Evolutionary conservation across 148 eudicot genomes (phyloP), one percentile per base, ranked within the genome.

Genomic region (Amaranthus hypochondriacus): DNA sequence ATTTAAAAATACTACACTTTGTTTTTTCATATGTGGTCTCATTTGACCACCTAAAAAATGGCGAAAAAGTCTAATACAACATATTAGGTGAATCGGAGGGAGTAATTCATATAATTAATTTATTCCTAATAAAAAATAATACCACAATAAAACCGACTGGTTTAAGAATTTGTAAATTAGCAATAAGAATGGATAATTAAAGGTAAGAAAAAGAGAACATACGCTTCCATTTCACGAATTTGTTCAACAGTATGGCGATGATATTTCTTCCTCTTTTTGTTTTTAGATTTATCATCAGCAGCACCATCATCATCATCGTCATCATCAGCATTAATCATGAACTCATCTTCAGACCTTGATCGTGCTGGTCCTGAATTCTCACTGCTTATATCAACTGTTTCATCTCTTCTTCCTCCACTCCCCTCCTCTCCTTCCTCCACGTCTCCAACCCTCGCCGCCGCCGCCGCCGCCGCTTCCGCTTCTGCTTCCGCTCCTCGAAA

Each of bases 151-250:
- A 28, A 28, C 39, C 39, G 39, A 0, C 39, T 28, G 0, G 2
- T 28, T 28, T 28, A 28, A 28, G 2, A 28, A 28, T 28, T 28
- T 28, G 39, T 28, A 28, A 28, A 28, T 28, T 1, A 28, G 39
- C 1, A 28, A 28, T 28, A 28, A 28, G 39, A 28, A 28, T 28
- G 39, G 39, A 28, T 28, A 28, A 28, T 28, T 28, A 28, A 28
- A 28, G 39, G 39, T 28, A 28, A 28, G 39, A 28, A 56, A 10
- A 10, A 43, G 71, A 6, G 50, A 67, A 85, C 90, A 61, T 78
- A 95, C 99, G 99, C 88, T 78, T 95, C 97, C 99, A 95, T 92
- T 74, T 92, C 94, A 69, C 91, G 83, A 62, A 95, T 95, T 76
- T 95, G 99, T 14, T 92, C 89, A 4, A 92, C 84, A 44, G 99